phyloP scores from a whole-genome alignment of 1,284 basidiomycete species.

The Tylopilus orsonianus region DNA sequence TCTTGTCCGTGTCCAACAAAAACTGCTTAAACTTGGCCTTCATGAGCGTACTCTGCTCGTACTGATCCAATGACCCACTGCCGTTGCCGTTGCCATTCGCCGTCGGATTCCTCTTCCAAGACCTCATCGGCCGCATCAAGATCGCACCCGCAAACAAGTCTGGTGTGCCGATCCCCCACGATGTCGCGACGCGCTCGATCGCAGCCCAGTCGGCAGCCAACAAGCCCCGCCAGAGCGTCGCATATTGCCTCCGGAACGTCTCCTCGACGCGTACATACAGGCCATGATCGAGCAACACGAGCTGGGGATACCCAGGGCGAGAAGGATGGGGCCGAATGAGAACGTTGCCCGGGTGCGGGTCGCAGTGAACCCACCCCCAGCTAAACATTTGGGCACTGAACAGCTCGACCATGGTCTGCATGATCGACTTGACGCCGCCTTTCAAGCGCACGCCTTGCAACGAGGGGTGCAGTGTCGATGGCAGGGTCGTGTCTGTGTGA shows the following conservation, averaged over 20 bases:
- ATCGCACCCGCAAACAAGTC: constrained; percentile 78
- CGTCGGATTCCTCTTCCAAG: constrained; percentile 27
- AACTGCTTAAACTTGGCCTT: constrained; percentile 64
- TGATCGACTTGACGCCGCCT: constrained; percentile 64
- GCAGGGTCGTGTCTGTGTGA: constrained; percentile 1
- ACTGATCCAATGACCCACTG: constrained; percentile 41
- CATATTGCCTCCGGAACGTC: constrained; percentile 71
- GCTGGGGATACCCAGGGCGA: constrained; percentile 58
- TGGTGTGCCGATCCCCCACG: constrained; percentile 81
- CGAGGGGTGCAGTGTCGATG: constrained; percentile 10
- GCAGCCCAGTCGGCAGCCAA: constrained; percentile 67
- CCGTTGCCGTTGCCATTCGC: constrained; percentile 21
- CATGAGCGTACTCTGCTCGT: constrained; percentile 64
- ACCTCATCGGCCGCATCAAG: constrained; percentile 58
- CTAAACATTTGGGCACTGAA: constrained; percentile 85
- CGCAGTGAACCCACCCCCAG: constrained; percentile 85
- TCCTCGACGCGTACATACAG: constrained; percentile 74
- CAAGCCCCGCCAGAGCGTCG: constrained; percentile 76
- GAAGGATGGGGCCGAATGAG: constrained; percentile 74
- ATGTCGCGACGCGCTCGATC: constrained; percentile 60
- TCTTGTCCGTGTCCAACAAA: constrained; percentile 63
- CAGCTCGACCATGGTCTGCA: constrained; percentile 81
- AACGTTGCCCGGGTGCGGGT: constrained; percentile 83
- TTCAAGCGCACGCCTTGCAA: constrained; percentile 43
- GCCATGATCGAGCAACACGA: constrained; percentile 89